Base-by-base conservation (phyloP, 208 protist genomes). In the Leishmania guyanensis region DNA sequence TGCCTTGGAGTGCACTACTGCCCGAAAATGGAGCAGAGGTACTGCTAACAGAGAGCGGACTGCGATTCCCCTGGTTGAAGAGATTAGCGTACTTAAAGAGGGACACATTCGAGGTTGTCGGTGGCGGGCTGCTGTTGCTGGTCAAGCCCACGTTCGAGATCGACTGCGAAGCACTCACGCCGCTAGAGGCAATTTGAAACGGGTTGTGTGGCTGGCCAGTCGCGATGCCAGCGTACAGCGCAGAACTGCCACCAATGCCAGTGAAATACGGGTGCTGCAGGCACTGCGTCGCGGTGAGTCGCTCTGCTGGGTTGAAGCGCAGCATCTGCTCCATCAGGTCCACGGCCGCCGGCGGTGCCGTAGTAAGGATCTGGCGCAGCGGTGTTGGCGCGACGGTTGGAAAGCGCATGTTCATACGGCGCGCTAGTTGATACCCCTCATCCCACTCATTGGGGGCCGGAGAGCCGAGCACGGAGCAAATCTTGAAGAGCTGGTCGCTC, bases 211-310 rank as follows among this genome's bases (percentile, higher is more conserved):
- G 93, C 81, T 98, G 93, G 0, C 95, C 95, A 17, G 95, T 95
- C 80, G 83, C 86, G 81, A 98, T 85, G 75, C 95, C 95, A 14
- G 90, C 88, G 81, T 94, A 98, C 12, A 97, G 85, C 8, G 89
- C 93, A 20, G 89, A 94, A 70, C 83, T 91, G 43, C 90, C 89
- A 12, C 85, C 89, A 39, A 86, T 81, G 53, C 89, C 92, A 29
- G 94, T 97, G 80, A 99, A 99, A 86, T 97, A 99, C 5, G 94
- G 89, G 85, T 99, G 98, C 87, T 98, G 92, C 17, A 99, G 84
- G 66, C 97, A 96, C 84, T 99, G 92, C 60, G 89, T 83, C 2
- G 95, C 95, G 4, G 98, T 99, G n/a, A 96, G 98, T 56, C 99
- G 92, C 71, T 99, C 98, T 8, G 84, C 85, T 10, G 98, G 98